Evolutionary conservation across 495 filamentous ascomycete genomes (phyloP).

Genomic region (Xylaria nigripes): DNA sequence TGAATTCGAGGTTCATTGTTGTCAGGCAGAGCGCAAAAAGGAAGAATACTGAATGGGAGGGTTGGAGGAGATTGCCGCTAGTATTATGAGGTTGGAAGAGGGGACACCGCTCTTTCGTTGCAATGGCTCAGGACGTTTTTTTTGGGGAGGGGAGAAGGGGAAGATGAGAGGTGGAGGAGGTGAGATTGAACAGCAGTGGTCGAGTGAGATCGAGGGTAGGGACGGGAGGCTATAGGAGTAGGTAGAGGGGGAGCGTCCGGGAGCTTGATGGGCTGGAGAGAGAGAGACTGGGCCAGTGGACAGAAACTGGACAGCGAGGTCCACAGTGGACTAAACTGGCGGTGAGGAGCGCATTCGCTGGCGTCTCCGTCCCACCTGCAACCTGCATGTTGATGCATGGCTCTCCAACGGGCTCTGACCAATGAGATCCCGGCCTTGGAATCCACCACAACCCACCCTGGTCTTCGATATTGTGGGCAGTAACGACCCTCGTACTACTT

Average conservation of each 20-base stretch:
- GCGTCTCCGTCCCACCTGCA: constrained; percentile 31
- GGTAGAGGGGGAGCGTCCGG: constrained; percentile 11
- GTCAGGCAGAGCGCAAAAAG: constrained; percentile 30
- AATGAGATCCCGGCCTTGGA: constrained; percentile 10
- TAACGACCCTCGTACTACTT: too few relatives aligned
- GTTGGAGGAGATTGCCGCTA: constrained; percentile 29
- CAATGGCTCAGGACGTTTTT: constrained; percentile 20
- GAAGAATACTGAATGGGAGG: constrained; percentile 26
- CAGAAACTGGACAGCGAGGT: not conserved
- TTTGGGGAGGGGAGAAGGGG: too few relatives aligned
- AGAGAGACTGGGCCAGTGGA: constrained; percentile 15
- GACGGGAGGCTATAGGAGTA: constrained; percentile 17
- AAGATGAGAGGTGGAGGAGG: constrained; percentile 29
- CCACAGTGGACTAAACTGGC: constrained; percentile 21
- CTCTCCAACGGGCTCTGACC: constrained; percentile 4
- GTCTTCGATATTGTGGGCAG: not conserved
- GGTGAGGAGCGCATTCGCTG: constrained; percentile 30
- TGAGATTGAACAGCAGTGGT: constrained; percentile 29
- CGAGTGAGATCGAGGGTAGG: constrained; percentile 31
- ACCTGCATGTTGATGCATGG: constrained; percentile 18
- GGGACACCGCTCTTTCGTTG: constrained; percentile 34
- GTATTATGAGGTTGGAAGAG: constrained; percentile 30
- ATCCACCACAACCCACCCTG: constrained; percentile 10
- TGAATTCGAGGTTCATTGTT: constrained; percentile 52
- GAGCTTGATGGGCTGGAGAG: constrained; percentile 20